phyloP scores from a whole-genome alignment of 2,329 filamentous ascomycete species.

The Fusarium falciforme region DNA sequence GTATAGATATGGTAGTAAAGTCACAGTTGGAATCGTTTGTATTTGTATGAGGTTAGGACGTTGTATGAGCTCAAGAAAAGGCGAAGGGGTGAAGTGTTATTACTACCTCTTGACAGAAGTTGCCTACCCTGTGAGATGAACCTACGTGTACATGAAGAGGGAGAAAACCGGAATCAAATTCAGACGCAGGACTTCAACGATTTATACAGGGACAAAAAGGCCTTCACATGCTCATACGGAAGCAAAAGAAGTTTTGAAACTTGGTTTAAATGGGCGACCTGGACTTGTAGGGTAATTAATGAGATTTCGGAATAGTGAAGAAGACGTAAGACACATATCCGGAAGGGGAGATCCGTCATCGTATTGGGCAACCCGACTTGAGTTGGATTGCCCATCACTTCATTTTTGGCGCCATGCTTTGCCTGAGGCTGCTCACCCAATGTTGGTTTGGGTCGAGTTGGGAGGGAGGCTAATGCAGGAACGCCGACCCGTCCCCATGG shows the following conservation, averaged over 20 bases:
- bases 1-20: too few relatives aligned
- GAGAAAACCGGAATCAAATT: too few relatives aligned
- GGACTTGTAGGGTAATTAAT: background rate
- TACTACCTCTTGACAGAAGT: too few relatives aligned
- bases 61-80: too few relatives aligned
- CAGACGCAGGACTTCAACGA: background rate
- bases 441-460: background rate
- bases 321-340: background rate
- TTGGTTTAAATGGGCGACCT: background rate
- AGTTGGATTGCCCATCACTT: background rate
- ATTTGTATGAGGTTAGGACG: too few relatives aligned
- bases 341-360: background rate
- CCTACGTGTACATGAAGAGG: too few relatives aligned
- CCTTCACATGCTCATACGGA: too few relatives aligned
- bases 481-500: background rate
- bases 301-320: background rate
- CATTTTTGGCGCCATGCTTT: background rate
- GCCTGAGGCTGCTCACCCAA: background rate
- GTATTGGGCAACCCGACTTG: background rate
- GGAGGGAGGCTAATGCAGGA: background rate
- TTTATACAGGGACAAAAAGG: too few relatives aligned
- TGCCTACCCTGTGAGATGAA: too few relatives aligned
- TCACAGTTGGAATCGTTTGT: too few relatives aligned
- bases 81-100: too few relatives aligned
- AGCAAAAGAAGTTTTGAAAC: background rate